phyloP scores from a whole-genome alignment of 106 monocot species.

The Dioscorea zingiberensis region DNA sequence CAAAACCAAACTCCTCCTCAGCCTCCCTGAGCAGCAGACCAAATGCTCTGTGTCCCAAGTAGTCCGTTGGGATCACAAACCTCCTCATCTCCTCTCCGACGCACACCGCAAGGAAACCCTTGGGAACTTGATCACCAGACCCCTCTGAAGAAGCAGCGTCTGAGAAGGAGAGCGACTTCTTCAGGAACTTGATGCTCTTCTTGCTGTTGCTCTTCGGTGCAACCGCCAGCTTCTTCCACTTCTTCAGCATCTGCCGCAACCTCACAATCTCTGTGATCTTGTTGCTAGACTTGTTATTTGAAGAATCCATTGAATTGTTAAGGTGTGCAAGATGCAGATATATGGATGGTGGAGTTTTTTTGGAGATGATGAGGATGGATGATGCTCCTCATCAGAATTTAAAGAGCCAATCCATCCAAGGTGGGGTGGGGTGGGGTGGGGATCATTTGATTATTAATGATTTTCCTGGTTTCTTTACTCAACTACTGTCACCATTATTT shows the following conservation, averaged over 20 bases:
- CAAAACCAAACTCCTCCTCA: slow-evolving; percentile 30
- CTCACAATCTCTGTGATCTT: slow-evolving; percentile 83
- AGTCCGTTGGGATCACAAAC: slow-evolving; percentile 31
- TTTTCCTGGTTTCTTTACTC: neutral
- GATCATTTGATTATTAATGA: neutral
- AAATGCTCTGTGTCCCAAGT: slow-evolving; percentile 23
- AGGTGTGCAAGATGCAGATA: neutral
- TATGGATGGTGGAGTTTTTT: neutral
- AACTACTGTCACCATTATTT: neutral
- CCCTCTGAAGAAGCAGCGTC: slow-evolving; percentile 15
- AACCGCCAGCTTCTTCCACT: slow-evolving; percentile 83
- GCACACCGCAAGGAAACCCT: slow-evolving; percentile 23
- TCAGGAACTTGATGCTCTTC: slow-evolving; percentile 70
- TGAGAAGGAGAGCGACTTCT: slow-evolving; percentile 63
- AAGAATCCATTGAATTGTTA: neutral
- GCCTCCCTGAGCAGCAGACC: slow-evolving; percentile 19
- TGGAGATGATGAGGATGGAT: too few species aligned
- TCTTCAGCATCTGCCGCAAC: slow-evolving; percentile 78
- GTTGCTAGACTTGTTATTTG: slow-evolving; percentile 46
- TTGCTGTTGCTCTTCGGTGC: slow-evolving; percentile 35
- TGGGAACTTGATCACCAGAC: slow-evolving; percentile 21
- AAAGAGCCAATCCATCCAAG: too few species aligned
- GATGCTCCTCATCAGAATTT: too few species aligned
- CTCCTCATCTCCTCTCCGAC: slow-evolving; percentile 35
- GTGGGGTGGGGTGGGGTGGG: too few species aligned